phyloP scores from a whole-genome alignment of 768 basidiomycete genomes.

The Trametes villosa region DNA sequence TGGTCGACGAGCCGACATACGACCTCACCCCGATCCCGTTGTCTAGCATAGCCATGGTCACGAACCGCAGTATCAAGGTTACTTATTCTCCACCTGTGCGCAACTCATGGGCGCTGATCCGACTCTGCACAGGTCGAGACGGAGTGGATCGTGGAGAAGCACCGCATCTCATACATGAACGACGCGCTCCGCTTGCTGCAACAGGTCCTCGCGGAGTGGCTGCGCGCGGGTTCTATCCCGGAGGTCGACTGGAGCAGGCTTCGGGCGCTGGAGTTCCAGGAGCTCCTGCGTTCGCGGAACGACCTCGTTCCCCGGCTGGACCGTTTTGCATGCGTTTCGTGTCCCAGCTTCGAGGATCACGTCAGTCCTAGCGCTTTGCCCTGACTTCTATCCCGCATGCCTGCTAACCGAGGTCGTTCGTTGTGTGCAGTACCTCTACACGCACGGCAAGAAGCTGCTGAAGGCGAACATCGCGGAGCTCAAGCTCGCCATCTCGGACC shows the following conservation, averaged over 20 bases:
- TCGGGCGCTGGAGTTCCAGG: conserved; percentile 90
- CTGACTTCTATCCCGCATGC: not conserved
- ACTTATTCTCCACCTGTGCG: no score
- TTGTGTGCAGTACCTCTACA: conserved; percentile 62
- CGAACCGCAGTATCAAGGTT: conserved; percentile 76
- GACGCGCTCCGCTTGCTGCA: conserved; percentile 58
- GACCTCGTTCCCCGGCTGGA: conserved; percentile 48
- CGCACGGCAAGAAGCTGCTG: conserved; percentile 79
- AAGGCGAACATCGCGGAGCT: conserved; percentile 75
- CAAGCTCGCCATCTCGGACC: conserved; percentile 89
- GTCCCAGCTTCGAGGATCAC: conserved; percentile 73
- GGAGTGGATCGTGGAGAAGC: conserved; percentile 66
- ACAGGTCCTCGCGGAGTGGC: conserved; percentile 61
- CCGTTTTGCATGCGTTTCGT: conserved; percentile 55
- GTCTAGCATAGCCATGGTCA: conserved; percentile 77
- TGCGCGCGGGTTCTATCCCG: conserved; percentile 46
- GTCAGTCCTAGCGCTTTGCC: conserved; percentile 57
- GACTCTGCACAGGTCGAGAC: conserved; percentile 61
- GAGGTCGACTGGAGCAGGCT: conserved; percentile 87
- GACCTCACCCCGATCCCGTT: conserved; percentile 68
- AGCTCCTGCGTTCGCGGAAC: conserved; percentile 66
- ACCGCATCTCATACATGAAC: conserved; percentile 63
- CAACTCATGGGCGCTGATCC: not conserved
- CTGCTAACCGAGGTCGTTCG: not conserved
- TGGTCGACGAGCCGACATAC: conserved; percentile 60